Evolutionary conservation across 2,329 filamentous ascomycete species (phyloP).

Genomic region (Alternaria triticimaculans): DNA sequence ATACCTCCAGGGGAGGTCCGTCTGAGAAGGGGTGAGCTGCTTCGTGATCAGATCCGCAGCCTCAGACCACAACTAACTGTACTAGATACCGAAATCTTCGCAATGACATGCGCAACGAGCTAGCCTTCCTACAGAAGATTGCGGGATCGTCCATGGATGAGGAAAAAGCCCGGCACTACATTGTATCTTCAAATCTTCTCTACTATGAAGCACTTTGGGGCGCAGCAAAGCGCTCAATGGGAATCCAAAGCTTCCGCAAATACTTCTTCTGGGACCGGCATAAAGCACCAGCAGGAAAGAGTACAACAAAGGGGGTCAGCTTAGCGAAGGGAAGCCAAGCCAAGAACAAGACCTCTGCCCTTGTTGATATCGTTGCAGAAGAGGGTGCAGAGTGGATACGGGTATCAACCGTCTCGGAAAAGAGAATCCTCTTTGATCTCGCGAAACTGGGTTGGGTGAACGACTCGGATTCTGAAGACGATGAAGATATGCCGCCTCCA

Average conservation of each 20-base stretch:
- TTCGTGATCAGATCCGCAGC: not conserved
- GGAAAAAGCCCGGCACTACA: constrained; percentile 56
- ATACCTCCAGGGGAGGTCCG: not conserved
- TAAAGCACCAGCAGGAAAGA: constrained; percentile 21
- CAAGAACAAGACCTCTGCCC: constrained; percentile 58
- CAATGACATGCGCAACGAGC: constrained; percentile 47
- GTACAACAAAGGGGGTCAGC: constrained; percentile 34
- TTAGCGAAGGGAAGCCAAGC: constrained; percentile 44
- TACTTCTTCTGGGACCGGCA: constrained; percentile 44
- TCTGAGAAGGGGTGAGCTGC: not conserved
- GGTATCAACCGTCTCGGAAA: constrained; percentile 70
- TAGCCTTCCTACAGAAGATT: constrained; percentile 42
- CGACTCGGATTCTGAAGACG: constrained; percentile 53
- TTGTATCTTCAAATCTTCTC: constrained; percentile 70
- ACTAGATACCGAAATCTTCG: constrained; percentile 29
- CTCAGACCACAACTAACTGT: not conserved
- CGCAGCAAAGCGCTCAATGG: constrained; percentile 63
- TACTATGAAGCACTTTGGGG: constrained; percentile 71
- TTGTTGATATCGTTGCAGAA: constrained; percentile 70
- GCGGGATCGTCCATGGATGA: constrained; percentile 29
- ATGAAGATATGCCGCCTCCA: constrained; percentile 48
- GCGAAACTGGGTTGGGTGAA: constrained; percentile 70
- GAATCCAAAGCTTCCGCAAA: constrained; percentile 61
- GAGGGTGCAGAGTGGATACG: constrained; percentile 72
- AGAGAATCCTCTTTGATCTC: constrained; percentile 69